Conservation (phyloP, 306 rosid species). For the Sesbania bispinosa region DNA sequence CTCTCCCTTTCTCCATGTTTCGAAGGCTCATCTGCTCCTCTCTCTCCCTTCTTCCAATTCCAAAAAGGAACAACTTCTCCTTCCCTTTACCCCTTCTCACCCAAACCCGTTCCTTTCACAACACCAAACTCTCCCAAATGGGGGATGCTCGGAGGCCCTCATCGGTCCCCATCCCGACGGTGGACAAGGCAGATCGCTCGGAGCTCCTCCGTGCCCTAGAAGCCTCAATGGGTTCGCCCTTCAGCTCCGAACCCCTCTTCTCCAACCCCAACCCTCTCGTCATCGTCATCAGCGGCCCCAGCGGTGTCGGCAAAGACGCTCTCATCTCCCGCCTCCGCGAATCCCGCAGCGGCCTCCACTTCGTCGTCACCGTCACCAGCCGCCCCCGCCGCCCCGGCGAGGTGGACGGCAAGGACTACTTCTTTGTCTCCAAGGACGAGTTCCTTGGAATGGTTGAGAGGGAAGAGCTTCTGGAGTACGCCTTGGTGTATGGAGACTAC, state of each 20-base stretch:
- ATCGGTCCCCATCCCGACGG: conserved; percentile 39
- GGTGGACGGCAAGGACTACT: conserved; percentile 66
- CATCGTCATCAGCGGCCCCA: conserved; percentile 83
- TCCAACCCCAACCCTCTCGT: conserved; percentile 65
- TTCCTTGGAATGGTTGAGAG: conserved; percentile 54
- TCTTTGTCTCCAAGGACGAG: conserved; percentile 69
- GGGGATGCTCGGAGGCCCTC: conserved; percentile 38
- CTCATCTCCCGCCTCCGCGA: conserved; percentile 56
- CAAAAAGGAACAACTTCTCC: not conserved
- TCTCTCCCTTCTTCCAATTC: not conserved
- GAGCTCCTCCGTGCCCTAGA: conserved; percentile 79
- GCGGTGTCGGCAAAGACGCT: conserved; percentile 97
- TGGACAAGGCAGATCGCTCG: conserved; percentile 48
- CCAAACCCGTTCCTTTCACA: not conserved
- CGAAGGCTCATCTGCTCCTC: conserved; percentile 7
- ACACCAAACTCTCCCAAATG: conserved; percentile 22
- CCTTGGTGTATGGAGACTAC: conserved; percentile 86
- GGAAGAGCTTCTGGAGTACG: conserved; percentile 81
- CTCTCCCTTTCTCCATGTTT: conserved; percentile 16
- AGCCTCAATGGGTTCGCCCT: conserved; percentile 61
- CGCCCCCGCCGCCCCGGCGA: conserved; percentile 65
- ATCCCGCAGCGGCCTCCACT: conserved; percentile 55
- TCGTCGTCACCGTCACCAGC: conserved; percentile 81
- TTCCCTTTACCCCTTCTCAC: not conserved
- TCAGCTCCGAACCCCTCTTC: conserved; percentile 53